Evolutionary conservation across 257 asterid species (phyloP).

Genomic region (Salvia rosmarinus): DNA sequence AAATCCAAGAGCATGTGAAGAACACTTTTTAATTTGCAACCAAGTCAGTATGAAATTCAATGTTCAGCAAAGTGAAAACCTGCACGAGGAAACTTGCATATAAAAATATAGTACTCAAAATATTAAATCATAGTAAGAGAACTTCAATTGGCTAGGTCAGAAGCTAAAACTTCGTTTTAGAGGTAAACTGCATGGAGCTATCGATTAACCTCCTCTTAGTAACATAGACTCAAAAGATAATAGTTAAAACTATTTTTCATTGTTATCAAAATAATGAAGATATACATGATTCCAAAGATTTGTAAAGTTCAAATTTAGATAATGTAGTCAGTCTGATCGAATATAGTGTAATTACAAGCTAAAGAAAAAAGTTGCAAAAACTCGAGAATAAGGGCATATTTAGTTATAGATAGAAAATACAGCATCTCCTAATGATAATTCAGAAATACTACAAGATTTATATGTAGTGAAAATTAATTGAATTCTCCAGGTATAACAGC

Average conservation of each 20-base stretch:
- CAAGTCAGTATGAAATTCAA: not conserved
- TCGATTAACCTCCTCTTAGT: not conserved
- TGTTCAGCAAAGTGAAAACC: constrained; percentile 2
- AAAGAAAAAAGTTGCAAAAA: too few relatives aligned
- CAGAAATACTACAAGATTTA: too few relatives aligned
- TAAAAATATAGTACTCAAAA: not conserved
- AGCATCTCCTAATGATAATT: too few relatives aligned
- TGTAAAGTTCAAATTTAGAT: too few relatives aligned
- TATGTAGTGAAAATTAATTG: too few relatives aligned
- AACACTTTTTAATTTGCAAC: constrained; percentile 5
- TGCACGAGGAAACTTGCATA: not conserved
- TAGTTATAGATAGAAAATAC: too few relatives aligned
- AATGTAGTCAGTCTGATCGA: not conserved
- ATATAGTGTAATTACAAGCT: too few relatives aligned
- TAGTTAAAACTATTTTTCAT: not conserved
- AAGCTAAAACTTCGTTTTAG: not conserved
- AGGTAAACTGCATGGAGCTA: not conserved
- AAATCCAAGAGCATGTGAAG: constrained; percentile 9
- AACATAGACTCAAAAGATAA: not conserved
- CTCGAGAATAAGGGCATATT: not conserved
- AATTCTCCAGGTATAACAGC: too few relatives aligned
- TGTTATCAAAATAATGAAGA: not conserved
- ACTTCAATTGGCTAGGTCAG: too few relatives aligned
- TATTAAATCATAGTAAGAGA: not conserved
- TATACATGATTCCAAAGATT: not conserved